These are phyloP conservation scores for Penicillium sp. DNA, from an alignment of 2,329 filamentous ascomycete species.

Conservation along the genomic window DNA sequence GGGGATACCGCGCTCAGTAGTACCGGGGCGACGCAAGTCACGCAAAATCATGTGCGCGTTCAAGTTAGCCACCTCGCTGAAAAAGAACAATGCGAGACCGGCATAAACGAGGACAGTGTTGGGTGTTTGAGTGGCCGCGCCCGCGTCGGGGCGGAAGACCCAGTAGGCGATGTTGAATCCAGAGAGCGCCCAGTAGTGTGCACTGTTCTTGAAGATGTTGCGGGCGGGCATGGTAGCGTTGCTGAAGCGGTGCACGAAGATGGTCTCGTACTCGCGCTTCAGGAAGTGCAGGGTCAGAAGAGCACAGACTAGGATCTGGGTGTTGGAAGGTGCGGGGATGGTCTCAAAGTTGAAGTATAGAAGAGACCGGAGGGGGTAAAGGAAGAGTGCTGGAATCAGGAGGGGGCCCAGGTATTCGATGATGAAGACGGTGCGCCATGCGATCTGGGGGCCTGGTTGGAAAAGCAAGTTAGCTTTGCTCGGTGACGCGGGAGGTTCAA, in stretches of 20 bases:
- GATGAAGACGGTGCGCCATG: conserved; percentile 90
- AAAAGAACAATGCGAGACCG: conserved; percentile 68
- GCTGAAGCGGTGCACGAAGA: conserved; percentile 94
- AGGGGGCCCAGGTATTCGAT: conserved; percentile 94
- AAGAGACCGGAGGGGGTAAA: conserved; percentile 69
- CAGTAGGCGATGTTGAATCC: conserved; percentile 80
- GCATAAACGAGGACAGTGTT: conserved; percentile 59
- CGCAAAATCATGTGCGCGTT: conserved; percentile 76
- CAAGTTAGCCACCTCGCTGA: conserved; percentile 79
- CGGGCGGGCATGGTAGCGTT: conserved; percentile 85
- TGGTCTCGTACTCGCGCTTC: conserved; percentile 92
- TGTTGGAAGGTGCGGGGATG: conserved; percentile 56
- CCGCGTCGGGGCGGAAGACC: conserved; percentile 74
- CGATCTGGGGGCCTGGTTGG: conserved; percentile 74
- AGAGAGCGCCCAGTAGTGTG: conserved; percentile 87
- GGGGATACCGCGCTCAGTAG: conserved; percentile 85
- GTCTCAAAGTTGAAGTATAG: conserved; percentile 59
- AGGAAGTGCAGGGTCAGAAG: conserved; percentile 81
- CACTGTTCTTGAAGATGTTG: conserved; percentile 94
- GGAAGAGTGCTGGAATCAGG: conserved; percentile 74
- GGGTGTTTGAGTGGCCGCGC: conserved; percentile 55
- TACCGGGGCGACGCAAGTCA: conserved; percentile 71
- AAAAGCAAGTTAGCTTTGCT: conserved; percentile 18
- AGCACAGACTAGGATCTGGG: conserved; percentile 70
- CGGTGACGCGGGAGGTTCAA: not conserved